Conservation (phyloP, 2,329 filamentous ascomycete species). For the Berkeleyomyces basicola region DNA sequence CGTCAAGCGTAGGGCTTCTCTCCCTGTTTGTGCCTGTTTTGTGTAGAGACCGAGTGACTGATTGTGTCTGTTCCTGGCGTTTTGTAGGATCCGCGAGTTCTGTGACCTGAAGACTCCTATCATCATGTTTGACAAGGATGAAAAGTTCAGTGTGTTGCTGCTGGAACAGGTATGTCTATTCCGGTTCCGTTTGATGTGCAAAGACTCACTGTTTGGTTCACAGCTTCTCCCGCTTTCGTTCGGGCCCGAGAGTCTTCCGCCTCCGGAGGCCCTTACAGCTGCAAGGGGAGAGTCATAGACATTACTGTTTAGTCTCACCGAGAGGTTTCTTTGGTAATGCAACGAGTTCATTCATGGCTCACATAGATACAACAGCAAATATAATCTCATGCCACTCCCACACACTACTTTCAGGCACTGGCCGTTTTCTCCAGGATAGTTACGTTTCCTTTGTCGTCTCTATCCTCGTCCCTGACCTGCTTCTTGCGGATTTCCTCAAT, state of each 20-base stretch:
- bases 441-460: slow-evolving; percentile 10
- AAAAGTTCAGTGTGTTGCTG: slow-evolving; percentile 51
- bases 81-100: slow-evolving; percentile 60
- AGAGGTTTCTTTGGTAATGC: not conserved
- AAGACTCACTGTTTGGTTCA: not conserved
- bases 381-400: not conserved
- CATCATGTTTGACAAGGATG: slow-evolving; percentile 82
- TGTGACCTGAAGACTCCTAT: slow-evolving; percentile 53
- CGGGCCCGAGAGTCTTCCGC: slow-evolving; percentile 42
- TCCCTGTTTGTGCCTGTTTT: slow-evolving; percentile 16
- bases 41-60: not conserved
- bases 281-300: not conserved
- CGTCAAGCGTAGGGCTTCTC: slow-evolving; percentile 57
- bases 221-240: slow-evolving; percentile 54
- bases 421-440: not conserved
- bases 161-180: slow-evolving; percentile 42
- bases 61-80: not conserved
- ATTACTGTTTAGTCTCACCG: not conserved
- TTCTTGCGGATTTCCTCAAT: slow-evolving; percentile 18
- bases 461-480: slow-evolving; percentile 13
- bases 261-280: slow-evolving; percentile 13
- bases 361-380: not conserved
- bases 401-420: not conserved
- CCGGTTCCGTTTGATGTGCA: not conserved
- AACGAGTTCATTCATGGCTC: not conserved